Base-by-base conservation (phyloP, 2,329 filamentous ascomycete species). In the Emergomyces pasteurianus region DNA sequence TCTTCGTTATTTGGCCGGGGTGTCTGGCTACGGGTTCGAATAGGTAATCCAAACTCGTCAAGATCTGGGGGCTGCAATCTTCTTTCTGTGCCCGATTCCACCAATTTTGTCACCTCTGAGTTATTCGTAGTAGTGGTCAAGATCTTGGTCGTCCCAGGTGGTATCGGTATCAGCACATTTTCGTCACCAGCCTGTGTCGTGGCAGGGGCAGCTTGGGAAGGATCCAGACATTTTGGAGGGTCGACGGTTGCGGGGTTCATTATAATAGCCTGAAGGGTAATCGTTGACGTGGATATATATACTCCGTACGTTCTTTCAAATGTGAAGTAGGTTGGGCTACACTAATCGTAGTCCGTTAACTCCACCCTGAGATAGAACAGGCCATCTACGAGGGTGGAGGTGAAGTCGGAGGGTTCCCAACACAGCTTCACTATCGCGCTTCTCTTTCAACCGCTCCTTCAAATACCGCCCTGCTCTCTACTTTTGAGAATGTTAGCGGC, bases 11-110 rank as follows among this genome's bases (percentile, higher is more conserved):
- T 47, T 34, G 26, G n/a, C 3, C n/a, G 55, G 18, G 40, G 40
- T n/a, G 55, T 26, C 55, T 34, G 40, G 23, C 16, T 46, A 10
- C 7, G 68, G 50, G 62, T 46, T 64, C 69, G 73, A 63, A 75
- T 71, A 7, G 73, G 74, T 18, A 76, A 67, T 1, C 74, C 74
- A 63, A 76, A 76, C 53, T 75, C 74, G 56, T 76, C 74, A 34
- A 74, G 23, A n/a, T 57, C 55, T 0, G 23, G 10, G 36, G 23
- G 2, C 14, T 16, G 21, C 21, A 42, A 38, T 56, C 36, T n/a
- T 28, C 23, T n/a, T 23, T 26, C 1, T 16, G 3, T 42, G 9
- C 14, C 18, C 9, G 53, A 56, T 40, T 56, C 23, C 21, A 42
- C 53, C 23, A 38, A 23, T 1, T 38, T 38, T 40, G 34, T n/a